Conservation (phyloP, 129 eudicot genomes). For the Tagetes patula region DNA sequence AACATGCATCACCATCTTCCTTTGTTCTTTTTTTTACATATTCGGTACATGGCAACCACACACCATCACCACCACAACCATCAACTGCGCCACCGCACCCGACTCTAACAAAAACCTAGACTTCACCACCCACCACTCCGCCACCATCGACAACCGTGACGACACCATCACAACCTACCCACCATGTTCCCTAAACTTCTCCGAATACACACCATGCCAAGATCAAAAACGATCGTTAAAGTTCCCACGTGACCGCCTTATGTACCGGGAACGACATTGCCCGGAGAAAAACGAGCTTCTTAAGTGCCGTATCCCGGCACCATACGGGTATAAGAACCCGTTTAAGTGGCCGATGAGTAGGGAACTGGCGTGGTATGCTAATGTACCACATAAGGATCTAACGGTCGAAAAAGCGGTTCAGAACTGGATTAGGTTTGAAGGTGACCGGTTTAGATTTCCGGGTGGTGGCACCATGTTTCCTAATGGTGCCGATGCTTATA, state of each 20-base stretch:
- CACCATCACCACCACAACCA: constrained; percentile 28
- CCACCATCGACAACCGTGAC: constrained; percentile 24
- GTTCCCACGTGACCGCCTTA: constrained; percentile 54
- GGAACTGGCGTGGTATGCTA: constrained; percentile 88
- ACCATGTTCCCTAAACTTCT: constrained; percentile 45
- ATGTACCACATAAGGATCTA: constrained; percentile 86
- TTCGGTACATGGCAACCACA: constrained; percentile 59
- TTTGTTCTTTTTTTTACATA: constrained; percentile 65
- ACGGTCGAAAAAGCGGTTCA: constrained; percentile 98
- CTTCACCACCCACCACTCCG: constrained; percentile 71
- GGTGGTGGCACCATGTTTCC: constrained; percentile 99
- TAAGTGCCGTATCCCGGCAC: constrained; percentile 92
- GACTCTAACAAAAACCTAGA: constrained; percentile 40
- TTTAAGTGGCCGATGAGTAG: constrained; percentile 90
- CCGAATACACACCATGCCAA: constrained; percentile 94
- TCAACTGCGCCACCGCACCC: constrained; percentile 13
- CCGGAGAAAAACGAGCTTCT: constrained; percentile 62
- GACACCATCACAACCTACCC: constrained; percentile 41
- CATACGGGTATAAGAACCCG: constrained; percentile 79
- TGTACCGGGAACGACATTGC: constrained; percentile 87
- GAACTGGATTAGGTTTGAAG: constrained; percentile 93
- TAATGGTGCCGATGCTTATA: constrained; percentile 84
- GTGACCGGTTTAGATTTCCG: constrained; percentile 91
- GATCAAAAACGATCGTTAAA: constrained; percentile 59
- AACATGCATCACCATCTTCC: constrained; percentile 42